These are phyloP conservation scores for Neurospora sp. DNA, from an alignment of 495 filamentous ascomycete genomes.

Conservation along the genomic window DNA sequence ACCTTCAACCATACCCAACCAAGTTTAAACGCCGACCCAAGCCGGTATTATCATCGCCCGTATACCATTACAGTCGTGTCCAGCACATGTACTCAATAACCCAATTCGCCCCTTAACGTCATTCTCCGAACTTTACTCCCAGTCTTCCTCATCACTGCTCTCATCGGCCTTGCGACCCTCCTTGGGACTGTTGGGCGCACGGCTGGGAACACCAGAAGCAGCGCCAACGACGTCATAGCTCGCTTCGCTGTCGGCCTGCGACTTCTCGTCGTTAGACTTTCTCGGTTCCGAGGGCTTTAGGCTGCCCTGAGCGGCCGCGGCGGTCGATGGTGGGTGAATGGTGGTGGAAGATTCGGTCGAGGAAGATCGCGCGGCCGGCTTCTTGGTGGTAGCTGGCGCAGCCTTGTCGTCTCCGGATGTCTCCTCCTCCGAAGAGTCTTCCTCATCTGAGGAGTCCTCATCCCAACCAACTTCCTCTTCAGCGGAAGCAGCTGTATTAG, in stretches of 20 bases:
- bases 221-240: slow-evolving; percentile 85
- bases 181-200: slow-evolving; percentile 62
- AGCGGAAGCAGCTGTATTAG: slow-evolving; percentile 43
- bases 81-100: background rate
- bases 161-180: slow-evolving; percentile 40
- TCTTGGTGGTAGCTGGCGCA: slow-evolving; percentile 10
- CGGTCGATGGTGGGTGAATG: slow-evolving; percentile 30
- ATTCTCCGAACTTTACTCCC: slow-evolving; percentile 52
- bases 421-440: slow-evolving; percentile 8
- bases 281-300: slow-evolving; percentile 56
- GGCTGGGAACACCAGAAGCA: slow-evolving; percentile 66
- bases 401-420: slow-evolving; percentile 23
- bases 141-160: slow-evolving; percentile 51
- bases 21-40: slow-evolving; percentile 1
- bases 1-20: background rate
- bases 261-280: slow-evolving; percentile 77
- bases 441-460: slow-evolving; percentile 40
- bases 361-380: slow-evolving; percentile 21
- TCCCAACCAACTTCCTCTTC: slow-evolving; percentile 82
- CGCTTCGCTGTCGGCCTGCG: slow-evolving; percentile 76
- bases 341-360: slow-evolving; percentile 44
- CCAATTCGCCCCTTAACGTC: background rate
- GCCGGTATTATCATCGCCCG: background rate
- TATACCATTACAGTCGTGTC: background rate
- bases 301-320: slow-evolving; percentile 13